Evolutionary conservation across 768 basidiomycete species (phyloP).

Genomic region (Russula sp.): DNA sequence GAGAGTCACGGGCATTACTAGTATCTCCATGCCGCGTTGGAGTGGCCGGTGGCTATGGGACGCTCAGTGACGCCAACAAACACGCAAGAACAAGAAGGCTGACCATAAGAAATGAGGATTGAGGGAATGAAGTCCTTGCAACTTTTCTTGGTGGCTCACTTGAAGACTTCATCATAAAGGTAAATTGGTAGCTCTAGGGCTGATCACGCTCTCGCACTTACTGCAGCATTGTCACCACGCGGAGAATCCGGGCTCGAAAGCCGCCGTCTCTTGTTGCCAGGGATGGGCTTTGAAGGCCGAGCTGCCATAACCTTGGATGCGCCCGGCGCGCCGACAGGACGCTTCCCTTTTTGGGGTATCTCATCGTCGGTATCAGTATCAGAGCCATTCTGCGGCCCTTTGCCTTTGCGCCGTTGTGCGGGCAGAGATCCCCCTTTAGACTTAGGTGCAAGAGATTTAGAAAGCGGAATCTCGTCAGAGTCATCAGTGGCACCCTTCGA

Average conservation of each 20-base stretch:
- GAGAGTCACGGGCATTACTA: constrained; percentile 5
- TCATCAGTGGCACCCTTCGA: constrained; percentile 7
- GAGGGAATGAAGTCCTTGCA: neutral
- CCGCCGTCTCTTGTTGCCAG: constrained; percentile 4
- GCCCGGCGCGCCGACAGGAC: neutral
- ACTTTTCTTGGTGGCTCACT: constrained; percentile 5
- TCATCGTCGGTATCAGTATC: neutral
- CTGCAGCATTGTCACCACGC: neutral
- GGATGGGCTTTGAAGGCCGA: neutral
- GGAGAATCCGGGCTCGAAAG: neutral
- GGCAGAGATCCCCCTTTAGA: neutral
- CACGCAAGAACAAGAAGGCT: neutral
- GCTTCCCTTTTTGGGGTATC: neutral
- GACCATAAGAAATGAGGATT: neutral
- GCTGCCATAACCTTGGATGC: neutral
- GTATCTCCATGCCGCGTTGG: constrained; percentile 2
- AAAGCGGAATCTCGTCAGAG: constrained; percentile 18
- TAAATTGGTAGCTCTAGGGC: neutral
- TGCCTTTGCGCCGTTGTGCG: neutral
- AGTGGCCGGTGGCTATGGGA: constrained; percentile 15
- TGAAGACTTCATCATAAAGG: neutral
- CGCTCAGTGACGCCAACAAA: neutral
- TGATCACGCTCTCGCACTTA: neutral
- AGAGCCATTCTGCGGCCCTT: neutral
- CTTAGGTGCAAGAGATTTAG: neutral